Evolutionary conservation across 2,329 filamentous ascomycete species (phyloP), one percentile per base, ranked within the genome.

Genomic region (Bisporella sp.): DNA sequence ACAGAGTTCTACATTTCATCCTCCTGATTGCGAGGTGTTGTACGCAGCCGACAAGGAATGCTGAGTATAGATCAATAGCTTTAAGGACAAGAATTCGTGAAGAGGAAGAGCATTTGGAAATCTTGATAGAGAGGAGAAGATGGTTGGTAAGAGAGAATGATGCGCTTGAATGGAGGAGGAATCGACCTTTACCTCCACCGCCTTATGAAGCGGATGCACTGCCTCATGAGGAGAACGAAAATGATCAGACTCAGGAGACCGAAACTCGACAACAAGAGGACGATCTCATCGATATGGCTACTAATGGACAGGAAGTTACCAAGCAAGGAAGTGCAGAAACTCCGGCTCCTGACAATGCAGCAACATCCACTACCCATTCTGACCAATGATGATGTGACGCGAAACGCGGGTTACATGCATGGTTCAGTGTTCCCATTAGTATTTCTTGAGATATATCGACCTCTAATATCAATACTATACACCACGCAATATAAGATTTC

Each of bases 1-100:
- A 33, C 6, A 55, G 53, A 12, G 46, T 55, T n/a, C 12, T 53
- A 11, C 50, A 55, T 48, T 55, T 55, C 40, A 51, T 55, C 21
- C 50, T 55, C 28, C 37, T 53, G 11, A 35, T 53, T 41, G 53
- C 31, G 13, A 48, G 48, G 31, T 53, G 53, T 45, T 55, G 53
- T 33, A 53, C 45, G 8, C 47, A 11, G 46, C 21, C 42, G 30
- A 32, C 21, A 21, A 28, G 45, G 12, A 47, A 46, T 12, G 33
- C 39, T 8, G 32, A 44, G 29, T 21, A 11, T 8, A 45, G 29
- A 29, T 48, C 29, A 30, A 13, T 9, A 41, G 31, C 6, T 28
- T 42, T 51, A 5, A 21, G 41, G 28, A 29, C n/a, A 35, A 37
- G 48, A 11, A 49, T 55, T 6, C 28, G 21, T 6, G 49, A 55